These are phyloP conservation scores for Diospyros kaki DNA, from an alignment of 148 eudicot species.

Conservation along the genomic window DNA sequence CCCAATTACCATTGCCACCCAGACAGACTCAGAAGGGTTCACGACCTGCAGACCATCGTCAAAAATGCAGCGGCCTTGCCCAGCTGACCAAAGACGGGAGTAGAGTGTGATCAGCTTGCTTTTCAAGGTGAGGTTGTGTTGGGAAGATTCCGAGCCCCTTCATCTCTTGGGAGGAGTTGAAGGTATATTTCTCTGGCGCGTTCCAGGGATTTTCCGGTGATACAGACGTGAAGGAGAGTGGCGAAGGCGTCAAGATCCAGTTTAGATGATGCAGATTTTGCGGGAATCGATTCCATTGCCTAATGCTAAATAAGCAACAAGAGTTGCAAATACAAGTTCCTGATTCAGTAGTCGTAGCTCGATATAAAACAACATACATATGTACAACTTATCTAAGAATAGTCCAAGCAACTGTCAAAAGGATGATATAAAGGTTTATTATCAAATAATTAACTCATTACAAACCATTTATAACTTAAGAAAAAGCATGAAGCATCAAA, in stretches of 20 bases:
- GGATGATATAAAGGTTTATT: conserved; percentile 23
- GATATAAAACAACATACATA: conserved; percentile 1
- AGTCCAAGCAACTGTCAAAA: conserved; percentile 16
- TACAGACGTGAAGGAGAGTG: conserved; percentile 34
- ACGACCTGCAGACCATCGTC: conserved; percentile 15
- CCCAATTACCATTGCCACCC: conserved; percentile 44
- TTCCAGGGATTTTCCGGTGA: conserved; percentile 27
- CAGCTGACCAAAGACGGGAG: conserved; percentile 28
- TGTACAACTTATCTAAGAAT: conserved; percentile 7
- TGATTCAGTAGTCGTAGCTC: conserved; percentile 14
- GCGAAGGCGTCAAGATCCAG: conserved; percentile 24
- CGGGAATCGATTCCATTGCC: conserved; percentile 26
- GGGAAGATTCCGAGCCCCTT: conserved; percentile 5
- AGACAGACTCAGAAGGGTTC: conserved; percentile 19
- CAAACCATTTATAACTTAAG: too few species aligned
- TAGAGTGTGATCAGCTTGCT: conserved; percentile 40
- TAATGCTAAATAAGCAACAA: conserved; percentile 27
- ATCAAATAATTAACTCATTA: too few species aligned
- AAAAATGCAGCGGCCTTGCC: conserved; percentile 34
- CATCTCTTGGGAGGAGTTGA: conserved; percentile 21
- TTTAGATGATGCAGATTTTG: neutral
- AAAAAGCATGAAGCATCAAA: too few species aligned
- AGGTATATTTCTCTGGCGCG: conserved; percentile 32
- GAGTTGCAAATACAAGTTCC: conserved; percentile 21
- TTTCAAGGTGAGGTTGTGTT: conserved; percentile 17